Evolutionary conservation across 2,329 filamentous ascomycete genomes (phyloP).

Genomic region (Lasiodiplodia gonubiensis): DNA sequence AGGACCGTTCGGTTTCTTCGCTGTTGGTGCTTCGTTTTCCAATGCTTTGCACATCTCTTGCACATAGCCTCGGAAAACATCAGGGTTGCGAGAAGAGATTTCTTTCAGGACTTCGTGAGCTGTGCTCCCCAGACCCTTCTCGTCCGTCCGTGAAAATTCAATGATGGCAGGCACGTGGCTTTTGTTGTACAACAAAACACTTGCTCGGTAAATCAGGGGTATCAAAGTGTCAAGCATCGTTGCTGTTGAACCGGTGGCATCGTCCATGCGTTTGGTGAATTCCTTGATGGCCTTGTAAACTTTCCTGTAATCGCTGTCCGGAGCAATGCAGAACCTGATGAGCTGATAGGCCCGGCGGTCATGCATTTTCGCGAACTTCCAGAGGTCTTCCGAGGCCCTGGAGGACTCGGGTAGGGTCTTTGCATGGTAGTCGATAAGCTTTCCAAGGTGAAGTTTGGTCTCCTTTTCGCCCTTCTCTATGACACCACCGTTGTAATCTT

Average conservation of each 20-base stretch:
- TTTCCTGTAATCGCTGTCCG: conserved; percentile 89
- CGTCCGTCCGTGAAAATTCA: conserved; percentile 82
- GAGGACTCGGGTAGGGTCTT: conserved; percentile 77
- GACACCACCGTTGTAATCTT: conserved; percentile 87
- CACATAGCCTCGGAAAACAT: conserved; percentile 90
- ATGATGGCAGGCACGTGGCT: conserved; percentile 93
- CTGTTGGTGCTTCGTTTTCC: conserved; percentile 76
- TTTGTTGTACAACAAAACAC: conserved; percentile 87
- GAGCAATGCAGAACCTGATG: conserved; percentile 81
- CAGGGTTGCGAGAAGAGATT: conserved; percentile 86
- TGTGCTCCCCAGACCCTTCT: conserved; percentile 74
- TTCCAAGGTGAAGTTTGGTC: conserved; percentile 71
- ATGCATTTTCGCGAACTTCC: conserved; percentile 89
- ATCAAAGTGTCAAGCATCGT: conserved; percentile 78
- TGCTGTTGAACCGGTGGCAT: conserved; percentile 63
- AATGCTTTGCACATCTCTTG: conserved; percentile 89
- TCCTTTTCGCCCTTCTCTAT: conserved; percentile 72
- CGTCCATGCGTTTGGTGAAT: conserved; percentile 79
- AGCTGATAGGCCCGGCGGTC: conserved; percentile 90
- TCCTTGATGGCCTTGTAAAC: conserved; percentile 91
- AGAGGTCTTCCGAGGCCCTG: conserved; percentile 76
- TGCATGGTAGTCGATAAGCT: conserved; percentile 73
- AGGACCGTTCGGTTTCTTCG: conserved; percentile 69
- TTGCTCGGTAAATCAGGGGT: conserved; percentile 81
- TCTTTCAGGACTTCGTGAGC: conserved; percentile 91